phyloP scores from a whole-genome alignment of 768 basidiomycete species.

The Hericium erinaceus region DNA sequence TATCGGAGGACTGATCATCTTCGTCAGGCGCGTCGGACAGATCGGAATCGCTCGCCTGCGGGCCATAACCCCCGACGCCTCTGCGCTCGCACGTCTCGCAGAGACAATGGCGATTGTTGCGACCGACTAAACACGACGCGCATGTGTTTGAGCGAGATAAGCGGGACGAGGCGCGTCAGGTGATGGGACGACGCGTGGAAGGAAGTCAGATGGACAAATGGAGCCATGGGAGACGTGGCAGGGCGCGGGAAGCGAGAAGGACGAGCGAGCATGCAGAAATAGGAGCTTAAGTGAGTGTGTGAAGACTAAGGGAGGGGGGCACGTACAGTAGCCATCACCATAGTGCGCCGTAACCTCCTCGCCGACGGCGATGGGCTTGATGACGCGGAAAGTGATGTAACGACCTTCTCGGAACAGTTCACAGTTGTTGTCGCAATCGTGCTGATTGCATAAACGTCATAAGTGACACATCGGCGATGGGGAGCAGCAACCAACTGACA shows the following conservation, averaged over 20 bases:
- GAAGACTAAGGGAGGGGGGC: neutral
- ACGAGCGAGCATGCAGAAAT: neutral
- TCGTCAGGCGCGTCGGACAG: constrained; percentile 27
- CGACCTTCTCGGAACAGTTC: constrained; percentile 83
- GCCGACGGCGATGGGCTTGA: constrained; percentile 67
- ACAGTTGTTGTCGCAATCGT: constrained; percentile 85
- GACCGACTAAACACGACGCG: constrained; percentile 40
- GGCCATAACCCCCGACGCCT: constrained; percentile 62
- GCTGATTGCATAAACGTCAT: constrained; percentile 33
- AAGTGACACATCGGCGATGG: constrained; percentile 1
- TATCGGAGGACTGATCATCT: constrained; percentile 15
- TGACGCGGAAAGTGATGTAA: constrained; percentile 82
- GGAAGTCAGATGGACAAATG: neutral
- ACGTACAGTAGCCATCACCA: constrained; percentile 85
- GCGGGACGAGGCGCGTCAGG: neutral
- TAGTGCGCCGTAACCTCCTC: constrained; percentile 89
- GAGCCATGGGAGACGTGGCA: constrained; percentile 1
- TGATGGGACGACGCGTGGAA: neutral
- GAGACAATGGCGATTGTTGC: constrained; percentile 65
- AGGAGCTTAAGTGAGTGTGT: neutral
- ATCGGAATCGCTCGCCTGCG: constrained; percentile 42
- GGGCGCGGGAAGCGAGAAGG: constrained; percentile 1
- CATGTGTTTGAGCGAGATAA: constrained; percentile 18
- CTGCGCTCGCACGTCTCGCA: constrained; percentile 82
- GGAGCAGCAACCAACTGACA: constrained; percentile 36